Evolutionary conservation across 108 stramenopile genomes (phyloP), one percentile per base, ranked within the genome.

Genomic region (Tribonema minus): DNA sequence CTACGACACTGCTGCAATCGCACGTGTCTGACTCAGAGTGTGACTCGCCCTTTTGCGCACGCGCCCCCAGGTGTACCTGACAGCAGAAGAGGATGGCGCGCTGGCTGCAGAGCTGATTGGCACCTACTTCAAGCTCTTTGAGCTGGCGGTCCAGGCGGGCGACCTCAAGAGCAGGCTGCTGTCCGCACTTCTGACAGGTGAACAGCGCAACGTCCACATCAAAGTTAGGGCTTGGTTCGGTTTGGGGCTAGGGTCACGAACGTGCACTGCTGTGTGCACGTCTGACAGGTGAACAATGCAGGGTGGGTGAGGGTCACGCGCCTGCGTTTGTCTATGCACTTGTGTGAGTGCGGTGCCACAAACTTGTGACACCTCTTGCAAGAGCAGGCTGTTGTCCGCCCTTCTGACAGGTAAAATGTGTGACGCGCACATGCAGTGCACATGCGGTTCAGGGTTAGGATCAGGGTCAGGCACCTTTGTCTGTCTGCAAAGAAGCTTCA

Each of bases 81-180:
- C 76, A 35, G 67, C 70, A 32, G 54, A 77, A 77, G 36, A 68
- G 38, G 68, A 76, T 37, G 54, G 36, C 20, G 71, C 73, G 0
- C 81, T 94, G 15, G 92, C 94, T 25, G 88, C 87, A 12, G 88
- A 89, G 31, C 85, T 96, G 30, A 89, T 93, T 39, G 89, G 90
- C 64, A 95, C 94, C 9, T 98, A 96, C 80, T 93, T 96, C 68
- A 89, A 87, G 39, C 85, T 98, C 1, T 98, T 98, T 75, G 95
- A 98, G 81, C 88, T 88, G 64, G 90, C 92, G 64, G 72, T 28
- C 26, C 64, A 35, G 26, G 66, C 27, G 5, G 72, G 67, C 0
- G 65, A 60, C 23, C 2, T 72, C 63, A 63, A 63, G 15, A 36
- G 15, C 31, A 37, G 92, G 68, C 88, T 99, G n/a, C 80, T 99